Base-by-base conservation (phyloP, 2,329 filamentous ascomycete species). In the Pyrenophora tritici-repentis region DNA sequence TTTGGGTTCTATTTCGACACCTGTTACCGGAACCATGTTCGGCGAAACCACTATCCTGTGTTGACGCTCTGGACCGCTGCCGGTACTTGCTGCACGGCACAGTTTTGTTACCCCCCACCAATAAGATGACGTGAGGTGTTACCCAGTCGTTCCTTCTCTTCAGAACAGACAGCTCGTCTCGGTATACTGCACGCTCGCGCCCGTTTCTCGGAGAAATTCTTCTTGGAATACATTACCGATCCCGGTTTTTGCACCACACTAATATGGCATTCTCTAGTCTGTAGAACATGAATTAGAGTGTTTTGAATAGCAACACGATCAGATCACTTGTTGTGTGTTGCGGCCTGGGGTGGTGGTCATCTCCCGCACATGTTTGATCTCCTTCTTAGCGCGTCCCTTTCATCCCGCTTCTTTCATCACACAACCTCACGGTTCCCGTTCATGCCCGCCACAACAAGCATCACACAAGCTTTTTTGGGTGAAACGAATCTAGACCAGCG, bases 361-460 rank as follows among this genome's bases (percentile, higher is more conserved):
- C 53, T 68, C 67, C 59, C 50, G 9, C 53, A n/a, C 58, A 47
- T 51, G 68, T 71, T 68, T 71, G 66, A 70, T 70, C 60, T 60
- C 37, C 66, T 47, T 47, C 49, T 56, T 63, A 65, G 64, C 54
- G 62, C 43, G 39, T 9, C 55, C 43, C 50, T 55, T 55, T 58
- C 47, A 56, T 58, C 58, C 52, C 35, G 53, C 45, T 43, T 50
- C 50, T 42, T 42, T 53, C 54, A 45, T 52, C 43, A 50, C 38
- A 37, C 3, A n/a, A 40, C 35, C 42, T 40, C 31, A n/a, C 6
- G 22, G 41, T 35, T 34, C 13, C n/a, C 26, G 26, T 22, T 41
- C 32, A 50, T 36, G 32, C 44, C 44, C 49, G 50, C 53, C 52
- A 50, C 46, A 53, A 48, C 55, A 58, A 59, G 59, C 53, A 42